Evolutionary conservation across 257 asterid genomes (phyloP).

Genomic region (Solanum paucissectum): DNA sequence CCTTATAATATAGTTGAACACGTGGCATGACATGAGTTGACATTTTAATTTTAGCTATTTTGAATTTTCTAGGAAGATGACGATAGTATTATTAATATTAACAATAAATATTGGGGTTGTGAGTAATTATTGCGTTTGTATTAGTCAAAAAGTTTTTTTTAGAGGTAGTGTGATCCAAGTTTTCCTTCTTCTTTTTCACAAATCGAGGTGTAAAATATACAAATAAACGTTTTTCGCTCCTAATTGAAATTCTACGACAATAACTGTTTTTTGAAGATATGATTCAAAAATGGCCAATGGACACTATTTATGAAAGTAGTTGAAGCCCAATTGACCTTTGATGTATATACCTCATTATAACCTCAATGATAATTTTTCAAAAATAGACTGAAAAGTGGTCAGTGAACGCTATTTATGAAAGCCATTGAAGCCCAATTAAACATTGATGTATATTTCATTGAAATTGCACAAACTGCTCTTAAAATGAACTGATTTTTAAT

Average conservation of each 20-base stretch:
- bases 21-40: not conserved
- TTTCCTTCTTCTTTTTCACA: not conserved
- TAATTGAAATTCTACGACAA: not conserved
- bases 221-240: fast-evolving
- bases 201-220: not conserved
- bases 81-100: not conserved
- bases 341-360: not conserved
- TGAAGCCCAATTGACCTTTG: not conserved
- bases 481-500: not conserved
- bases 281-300: not conserved
- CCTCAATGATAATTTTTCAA: not conserved
- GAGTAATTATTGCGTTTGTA: not conserved
- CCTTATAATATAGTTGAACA: not conserved
- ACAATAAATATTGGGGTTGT: not conserved
- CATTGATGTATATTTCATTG: not conserved
- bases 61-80: not conserved
- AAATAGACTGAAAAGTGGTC: not conserved
- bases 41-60: not conserved
- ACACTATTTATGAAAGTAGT: not conserved
- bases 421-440: not conserved
- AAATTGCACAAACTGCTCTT: not conserved
- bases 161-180: not conserved
- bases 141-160: not conserved
- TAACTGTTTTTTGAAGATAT: not conserved
- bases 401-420: not conserved